Evolutionary conservation across 2,329 filamentous ascomycete genomes (phyloP), one percentile per base, ranked within the genome.

Genomic region (Cordyceps cateniannulata): DNA sequence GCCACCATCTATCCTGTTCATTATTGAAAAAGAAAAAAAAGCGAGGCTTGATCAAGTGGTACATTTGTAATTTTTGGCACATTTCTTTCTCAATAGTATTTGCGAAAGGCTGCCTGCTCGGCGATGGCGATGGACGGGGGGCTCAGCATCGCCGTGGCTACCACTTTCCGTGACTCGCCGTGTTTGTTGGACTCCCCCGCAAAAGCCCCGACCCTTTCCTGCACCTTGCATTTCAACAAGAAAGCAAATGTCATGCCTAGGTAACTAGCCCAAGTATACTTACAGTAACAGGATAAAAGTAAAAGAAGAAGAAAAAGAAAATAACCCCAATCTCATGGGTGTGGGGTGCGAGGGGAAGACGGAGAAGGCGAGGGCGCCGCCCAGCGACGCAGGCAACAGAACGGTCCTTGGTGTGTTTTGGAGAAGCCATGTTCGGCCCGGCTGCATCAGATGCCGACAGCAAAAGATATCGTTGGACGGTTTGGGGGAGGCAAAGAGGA

Each of bases 321-420:
- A 44, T n/a, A 29, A 45, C 20, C 29, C 32, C 14, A n/a, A 44
- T 27, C 14, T 47, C 44, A 48, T 57, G 20, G 32, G 14, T 42
- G 32, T 44, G 45, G 24, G 35, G 10, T 35, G 32, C 32, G 32
- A 35, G 45, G 22, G 53, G n/a, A 35, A 42, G 16, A 35, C 32
- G 32, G 32, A 12, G 10, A 2, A 35, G 8, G 32, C 32, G 12
- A 24, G 8, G 40, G 40, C 16, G 40, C 1, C 40, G 18, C n/a
- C 42, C 14, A 44, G 20, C 12, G 32, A 29, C 22, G 35, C 18
- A 20, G 18, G 45, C 22, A 25, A 35, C 7, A 35, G 32, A 12
- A 9, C 14, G 10, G 12, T 20, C 18, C 35, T 50, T 59, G 47
- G 57, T 52, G 49, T 59, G 57, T 59, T 59, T 59, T 40, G 57